phyloP scores from a whole-genome alignment of 2,329 filamentous ascomycete genomes.

The Colletotrichum tofieldiae region DNA sequence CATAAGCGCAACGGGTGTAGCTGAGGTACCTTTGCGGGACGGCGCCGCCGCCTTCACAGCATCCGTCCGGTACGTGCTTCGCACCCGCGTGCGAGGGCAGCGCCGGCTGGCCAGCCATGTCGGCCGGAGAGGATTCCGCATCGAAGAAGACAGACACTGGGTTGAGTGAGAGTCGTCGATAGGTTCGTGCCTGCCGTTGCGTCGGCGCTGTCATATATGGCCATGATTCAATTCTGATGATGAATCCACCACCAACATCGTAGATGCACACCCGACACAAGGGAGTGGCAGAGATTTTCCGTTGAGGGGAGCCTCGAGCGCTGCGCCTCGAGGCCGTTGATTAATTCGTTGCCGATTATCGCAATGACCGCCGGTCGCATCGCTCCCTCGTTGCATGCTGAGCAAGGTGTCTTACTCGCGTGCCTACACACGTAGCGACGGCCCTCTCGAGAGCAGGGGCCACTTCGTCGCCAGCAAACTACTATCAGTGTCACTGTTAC shows the following conservation, averaged over 20 bases:
- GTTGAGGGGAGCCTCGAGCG: not conserved
- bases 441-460: not conserved
- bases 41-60: constrained; percentile 7
- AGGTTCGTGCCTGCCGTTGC: not conserved
- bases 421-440: not conserved
- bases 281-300: not conserved
- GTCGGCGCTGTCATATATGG: not conserved
- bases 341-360: not conserved
- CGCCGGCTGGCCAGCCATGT: constrained; percentile 6
- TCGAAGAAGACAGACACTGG: not conserved
- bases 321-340: not conserved
- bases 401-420: constrained; percentile 11
- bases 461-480: not conserved
- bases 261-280: not conserved
- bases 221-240: constrained; percentile 7
- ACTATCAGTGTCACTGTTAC: not conserved
- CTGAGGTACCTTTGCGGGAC: not conserved
- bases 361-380: not conserved
- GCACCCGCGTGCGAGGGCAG: not conserved
- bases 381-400: not conserved
- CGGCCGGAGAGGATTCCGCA: constrained; percentile 34
- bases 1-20: not conserved
- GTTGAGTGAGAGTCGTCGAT: not conserved
- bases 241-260: not conserved
- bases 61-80: constrained; percentile 9